Base-by-base conservation (phyloP, 2,329 filamentous ascomycete species). In the Sporothrix phasma region DNA sequence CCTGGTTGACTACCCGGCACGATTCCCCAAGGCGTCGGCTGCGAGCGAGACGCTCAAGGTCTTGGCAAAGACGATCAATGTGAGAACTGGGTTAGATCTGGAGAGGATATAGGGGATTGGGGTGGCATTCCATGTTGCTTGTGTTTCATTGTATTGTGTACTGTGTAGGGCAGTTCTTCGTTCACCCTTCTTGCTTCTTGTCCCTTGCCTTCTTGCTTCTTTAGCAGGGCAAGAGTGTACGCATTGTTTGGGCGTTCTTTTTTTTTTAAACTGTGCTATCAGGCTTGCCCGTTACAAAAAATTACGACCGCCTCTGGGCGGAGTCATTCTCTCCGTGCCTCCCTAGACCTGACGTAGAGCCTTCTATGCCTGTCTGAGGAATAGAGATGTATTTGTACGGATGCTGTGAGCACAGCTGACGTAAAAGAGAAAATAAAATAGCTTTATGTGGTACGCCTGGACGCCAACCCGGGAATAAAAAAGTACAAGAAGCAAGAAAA, bases 1-100 rank as follows among this genome's bases (percentile, higher is more conserved):
- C 0, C 77, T 93, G 29, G 74, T 94, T n/a, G 87, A 90, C 13
- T 87, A 94, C 58, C 91, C 90, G 0, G 76, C 76, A 29, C 80
- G 77, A 64, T 80, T 80, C 0, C 74, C 77, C 2, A 73, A 76
- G 22, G 77, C 79, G 61, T 79, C 78, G 1, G 74, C 78, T 1
- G 82, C 80, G 1, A 81, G 80, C 1, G 77, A 77, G 45, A 81
- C 81, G 5, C 71, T 87, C 51, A 73, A 76, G 63, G 81, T 84
- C 0, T 71, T 86, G 51, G 82, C 78, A 2, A 68, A 83, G 65
- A 74, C 83, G 13, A 73, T 86, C n/a, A 77, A 76, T 66, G 74
- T 74, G 45, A 79, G 82, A 66, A 75, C 76, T 6, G 83, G 83
- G 0, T 67, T 86, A 61, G 73, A 77, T 61, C 71, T 85, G 22